Percentiles rank a stretch among this genome's conserved stretches.
Conservation (phyloP, 345 rosid species). For the Brassica incana region DNA sequence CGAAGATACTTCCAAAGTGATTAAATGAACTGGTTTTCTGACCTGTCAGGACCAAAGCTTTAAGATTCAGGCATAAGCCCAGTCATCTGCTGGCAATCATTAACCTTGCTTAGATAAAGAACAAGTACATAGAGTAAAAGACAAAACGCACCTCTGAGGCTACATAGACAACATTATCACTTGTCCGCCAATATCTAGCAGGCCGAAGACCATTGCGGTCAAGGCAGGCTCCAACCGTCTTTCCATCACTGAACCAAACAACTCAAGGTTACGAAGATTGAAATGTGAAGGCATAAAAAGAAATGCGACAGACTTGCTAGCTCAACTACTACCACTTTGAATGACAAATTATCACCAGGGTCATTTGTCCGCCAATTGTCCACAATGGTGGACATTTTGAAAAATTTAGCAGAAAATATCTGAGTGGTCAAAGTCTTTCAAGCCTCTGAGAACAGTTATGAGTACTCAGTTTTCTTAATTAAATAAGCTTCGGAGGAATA, state of each 20-base stretch:
- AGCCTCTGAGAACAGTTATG: constrained; percentile 21
- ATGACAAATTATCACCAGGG: constrained; percentile 10
- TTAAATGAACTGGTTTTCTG: constrained; percentile 32
- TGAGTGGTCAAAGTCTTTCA: constrained; percentile 22
- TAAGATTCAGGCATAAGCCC: constrained; percentile 32
- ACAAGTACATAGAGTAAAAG: constrained; percentile 25
- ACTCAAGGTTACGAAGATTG: constrained; percentile 20
- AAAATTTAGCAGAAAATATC: constrained; percentile 12
- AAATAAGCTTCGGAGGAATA: background rate
- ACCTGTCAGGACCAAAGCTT: constrained; percentile 28
- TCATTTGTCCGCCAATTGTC: constrained; percentile 23
- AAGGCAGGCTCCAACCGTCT: constrained; percentile 97
- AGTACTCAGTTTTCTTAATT: constrained; percentile 4
- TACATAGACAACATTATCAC: constrained; percentile 92
- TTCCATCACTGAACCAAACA: constrained; percentile 79
- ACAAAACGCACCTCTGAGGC: constrained; percentile 86
- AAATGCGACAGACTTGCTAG: constrained; percentile 16
- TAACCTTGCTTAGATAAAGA: constrained; percentile 30
- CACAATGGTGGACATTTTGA: constrained; percentile 13
- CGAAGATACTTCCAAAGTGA: background rate
- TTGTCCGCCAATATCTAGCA: constrained; percentile 98
- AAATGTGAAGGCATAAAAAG: constrained; percentile 20
- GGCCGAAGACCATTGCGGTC: constrained; percentile 99
- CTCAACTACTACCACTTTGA: constrained; percentile 17
- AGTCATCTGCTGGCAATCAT: constrained; percentile 31